These are phyloP conservation scores for Hemerocallis citrina DNA, from an alignment of 106 monocot genomes.

Conservation along the genomic window DNA sequence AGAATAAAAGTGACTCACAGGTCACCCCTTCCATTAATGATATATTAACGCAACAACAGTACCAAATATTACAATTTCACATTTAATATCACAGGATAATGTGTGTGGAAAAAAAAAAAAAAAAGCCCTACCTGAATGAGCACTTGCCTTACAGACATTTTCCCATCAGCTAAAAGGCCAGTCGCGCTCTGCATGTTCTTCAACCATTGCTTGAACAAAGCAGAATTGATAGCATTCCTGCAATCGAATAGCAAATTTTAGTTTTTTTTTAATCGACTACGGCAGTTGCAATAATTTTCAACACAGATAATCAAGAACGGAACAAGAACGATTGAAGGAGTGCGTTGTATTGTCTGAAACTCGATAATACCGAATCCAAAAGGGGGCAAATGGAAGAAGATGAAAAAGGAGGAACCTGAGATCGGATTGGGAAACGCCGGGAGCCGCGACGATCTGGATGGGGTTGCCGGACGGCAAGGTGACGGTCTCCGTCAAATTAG, in stretches of 20 bases:
- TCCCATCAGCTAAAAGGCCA: constrained; percentile 55
- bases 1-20: too few species aligned
- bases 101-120: neutral
- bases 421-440: constrained; percentile 44
- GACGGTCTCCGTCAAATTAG: constrained; percentile 5
- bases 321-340: neutral
- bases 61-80: neutral
- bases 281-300: neutral
- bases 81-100: neutral
- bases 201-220: constrained; percentile 85
- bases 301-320: neutral
- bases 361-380: neutral
- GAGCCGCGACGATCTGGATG: constrained; percentile 28
- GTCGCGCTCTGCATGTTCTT: constrained; percentile 75
- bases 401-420: constrained; percentile 29
- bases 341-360: neutral
- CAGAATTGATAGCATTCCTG: constrained; percentile 71
- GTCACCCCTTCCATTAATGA: too few species aligned
- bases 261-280: neutral
- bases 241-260: constrained; percentile 2
- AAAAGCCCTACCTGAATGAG: constrained; percentile 71
- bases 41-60: neutral
- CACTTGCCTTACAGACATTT: constrained; percentile 52
- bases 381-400: neutral
- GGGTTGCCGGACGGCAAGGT: constrained; percentile 19